A percentile compares a stretch with the other conserved stretches of the same genome.
Conservation (phyloP, 306 rosid species). For the Alnus glutinosa region DNA sequence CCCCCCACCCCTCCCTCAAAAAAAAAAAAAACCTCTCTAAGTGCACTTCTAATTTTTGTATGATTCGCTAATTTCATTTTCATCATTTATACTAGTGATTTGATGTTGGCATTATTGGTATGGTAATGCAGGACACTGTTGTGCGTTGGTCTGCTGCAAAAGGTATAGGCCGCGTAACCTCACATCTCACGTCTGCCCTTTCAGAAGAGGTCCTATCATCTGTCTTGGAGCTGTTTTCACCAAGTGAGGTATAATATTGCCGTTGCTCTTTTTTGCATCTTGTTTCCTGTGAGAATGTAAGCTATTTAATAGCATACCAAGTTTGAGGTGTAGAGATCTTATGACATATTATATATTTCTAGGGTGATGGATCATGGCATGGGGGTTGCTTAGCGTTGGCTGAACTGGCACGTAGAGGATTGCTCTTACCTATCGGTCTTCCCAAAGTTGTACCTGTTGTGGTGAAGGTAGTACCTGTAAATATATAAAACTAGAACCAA, state of each 20-base stretch:
- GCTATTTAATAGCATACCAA: constrained; percentile 1
- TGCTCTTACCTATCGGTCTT: constrained; percentile 81
- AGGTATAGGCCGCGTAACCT: constrained; percentile 88
- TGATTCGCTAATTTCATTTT: background rate
- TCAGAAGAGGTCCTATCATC: constrained; percentile 90
- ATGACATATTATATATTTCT: constrained; percentile 31
- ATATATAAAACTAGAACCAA: constrained; percentile 14
- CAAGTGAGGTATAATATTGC: constrained; percentile 71
- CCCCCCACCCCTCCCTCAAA: background rate
- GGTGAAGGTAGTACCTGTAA: constrained; percentile 64
- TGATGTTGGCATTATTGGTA: constrained; percentile 27
- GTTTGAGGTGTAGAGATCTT: background rate
- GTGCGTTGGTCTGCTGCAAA: constrained; percentile 99
- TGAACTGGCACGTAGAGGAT: constrained; percentile 97
- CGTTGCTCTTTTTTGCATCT: constrained; percentile 21
- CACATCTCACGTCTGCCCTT: constrained; percentile 76
- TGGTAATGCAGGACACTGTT: constrained; percentile 74
- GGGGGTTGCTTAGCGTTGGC: constrained; percentile 99
- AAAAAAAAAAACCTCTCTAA: background rate
- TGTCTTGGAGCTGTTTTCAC: constrained; percentile 85
- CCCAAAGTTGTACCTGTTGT: constrained; percentile 88
- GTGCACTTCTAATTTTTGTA: background rate
- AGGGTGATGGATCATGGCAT: constrained; percentile 99
- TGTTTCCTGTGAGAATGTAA: constrained; percentile 11
- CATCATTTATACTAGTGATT: constrained; percentile 4